Evolutionary conservation across 805 yeast genomes (phyloP).

Genomic region (Candida boidinii): DNA sequence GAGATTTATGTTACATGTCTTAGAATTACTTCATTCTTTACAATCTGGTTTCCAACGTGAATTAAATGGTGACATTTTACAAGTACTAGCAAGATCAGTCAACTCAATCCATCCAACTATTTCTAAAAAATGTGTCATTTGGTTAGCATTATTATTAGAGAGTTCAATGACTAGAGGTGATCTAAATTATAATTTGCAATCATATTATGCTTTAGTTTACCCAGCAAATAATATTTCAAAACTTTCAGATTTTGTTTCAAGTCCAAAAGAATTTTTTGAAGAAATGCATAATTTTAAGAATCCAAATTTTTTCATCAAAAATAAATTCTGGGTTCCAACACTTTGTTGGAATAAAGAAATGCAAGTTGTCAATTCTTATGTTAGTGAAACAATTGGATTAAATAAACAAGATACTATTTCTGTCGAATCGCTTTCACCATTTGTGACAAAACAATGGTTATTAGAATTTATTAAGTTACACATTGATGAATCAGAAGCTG

Average conservation of each 20-base stretch:
- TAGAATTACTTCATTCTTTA: constrained; percentile 41
- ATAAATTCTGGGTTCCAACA: constrained; percentile 54
- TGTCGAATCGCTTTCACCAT: constrained; percentile 32
- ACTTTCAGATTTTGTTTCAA: constrained; percentile 17
- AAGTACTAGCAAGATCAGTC: constrained; percentile 37
- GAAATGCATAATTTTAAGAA: constrained; percentile 42
- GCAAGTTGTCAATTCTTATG: constrained; percentile 33
- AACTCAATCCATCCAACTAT: constrained; percentile 62
- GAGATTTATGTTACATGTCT: constrained; percentile 42
- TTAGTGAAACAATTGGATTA: constrained; percentile 21
- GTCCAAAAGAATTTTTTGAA: constrained; percentile 28
- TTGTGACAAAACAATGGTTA: constrained; percentile 54
- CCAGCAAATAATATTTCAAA: constrained; percentile 26
- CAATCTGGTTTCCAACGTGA: constrained; percentile 47
- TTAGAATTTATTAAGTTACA: constrained; percentile 37
- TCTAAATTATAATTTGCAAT: constrained; percentile 33
- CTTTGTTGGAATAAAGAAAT: constrained; percentile 62
- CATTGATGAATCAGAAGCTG: constrained; percentile 61
- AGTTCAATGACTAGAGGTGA: constrained; percentile 22
- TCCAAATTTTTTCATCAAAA: constrained; percentile 52
- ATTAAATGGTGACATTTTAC: constrained; percentile 30
- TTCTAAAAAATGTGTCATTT: constrained; percentile 50
- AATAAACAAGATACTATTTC: constrained; percentile 32
- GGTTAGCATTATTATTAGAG: constrained; percentile 43
- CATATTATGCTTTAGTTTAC: constrained; percentile 29